Conservation (phyloP, 345 rosid genomes). For the Ailanthus altissimus region DNA sequence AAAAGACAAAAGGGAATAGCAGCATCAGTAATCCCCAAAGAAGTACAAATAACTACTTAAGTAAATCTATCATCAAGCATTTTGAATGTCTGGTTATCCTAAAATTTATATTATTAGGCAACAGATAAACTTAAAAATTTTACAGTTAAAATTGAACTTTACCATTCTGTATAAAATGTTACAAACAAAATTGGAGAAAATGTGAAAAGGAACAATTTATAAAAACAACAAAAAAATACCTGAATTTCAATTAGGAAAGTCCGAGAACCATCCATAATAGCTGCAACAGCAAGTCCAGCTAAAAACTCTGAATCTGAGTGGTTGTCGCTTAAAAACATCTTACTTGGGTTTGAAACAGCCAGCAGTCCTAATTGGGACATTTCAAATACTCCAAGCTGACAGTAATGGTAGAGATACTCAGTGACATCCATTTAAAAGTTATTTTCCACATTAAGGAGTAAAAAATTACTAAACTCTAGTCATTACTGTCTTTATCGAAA, state of each 20-base stretch:
- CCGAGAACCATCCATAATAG: constrained; percentile 86
- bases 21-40: not conserved
- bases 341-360: constrained; percentile 77
- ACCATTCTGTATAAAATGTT: not conserved
- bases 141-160: not conserved
- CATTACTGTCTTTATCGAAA: not conserved
- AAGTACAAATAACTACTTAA: not conserved
- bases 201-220: not conserved
- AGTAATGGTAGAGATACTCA: constrained; percentile 20
- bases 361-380: constrained; percentile 79
- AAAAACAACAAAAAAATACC: constrained; percentile 37
- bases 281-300: constrained; percentile 91
- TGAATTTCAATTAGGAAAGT: constrained; percentile 87
- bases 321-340: constrained; percentile 75
- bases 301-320: constrained; percentile 73
- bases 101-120: not conserved
- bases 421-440: not conserved
- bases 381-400: constrained; percentile 92
- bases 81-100: not conserved
- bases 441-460: constrained; percentile 1
- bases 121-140: not conserved
- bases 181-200: not conserved
- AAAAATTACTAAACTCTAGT: not conserved
- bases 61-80: not conserved
- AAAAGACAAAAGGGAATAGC: not conserved